A percentile compares a stretch with the other conserved stretches of the same genome.
These are phyloP conservation scores for Diaporthe sp. DNA, from an alignment of 2,329 filamentous ascomycete species.

Conservation along the genomic window DNA sequence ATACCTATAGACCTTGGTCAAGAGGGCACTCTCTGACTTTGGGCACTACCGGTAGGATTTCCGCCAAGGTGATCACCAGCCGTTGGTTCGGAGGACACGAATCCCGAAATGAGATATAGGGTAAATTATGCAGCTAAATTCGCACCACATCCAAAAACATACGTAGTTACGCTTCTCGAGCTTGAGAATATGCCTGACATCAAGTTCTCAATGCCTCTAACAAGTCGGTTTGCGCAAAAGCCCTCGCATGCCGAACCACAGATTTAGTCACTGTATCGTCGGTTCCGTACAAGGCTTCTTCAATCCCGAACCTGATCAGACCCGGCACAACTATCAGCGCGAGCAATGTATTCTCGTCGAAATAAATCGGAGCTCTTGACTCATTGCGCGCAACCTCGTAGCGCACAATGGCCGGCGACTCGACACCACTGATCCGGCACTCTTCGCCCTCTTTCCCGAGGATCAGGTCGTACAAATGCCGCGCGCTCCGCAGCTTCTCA, in stretches of 20 bases:
- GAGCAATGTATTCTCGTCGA: not conserved
- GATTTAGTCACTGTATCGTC: not conserved
- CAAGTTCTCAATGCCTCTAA: not conserved
- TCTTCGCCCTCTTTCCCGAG: not conserved
- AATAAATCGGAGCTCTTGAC: not conserved
- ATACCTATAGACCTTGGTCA: no score
- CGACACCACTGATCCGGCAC: not conserved
- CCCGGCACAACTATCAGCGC: conserved; percentile 19
- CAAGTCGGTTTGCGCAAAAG: not conserved
- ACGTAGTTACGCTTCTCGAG: no score
- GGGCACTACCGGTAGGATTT: not conserved
- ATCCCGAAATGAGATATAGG: no score
- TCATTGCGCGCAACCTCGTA: not conserved
- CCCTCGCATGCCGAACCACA: not conserved
- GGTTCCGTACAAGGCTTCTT: not conserved
- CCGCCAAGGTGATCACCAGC: no score
- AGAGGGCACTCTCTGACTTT: not conserved
- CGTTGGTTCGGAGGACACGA: not conserved
- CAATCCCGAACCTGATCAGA: not conserved
- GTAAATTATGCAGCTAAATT: not conserved
- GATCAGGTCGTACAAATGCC: not conserved
- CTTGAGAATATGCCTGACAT: not conserved
- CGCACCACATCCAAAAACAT: no score
- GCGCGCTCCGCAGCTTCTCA: not conserved
- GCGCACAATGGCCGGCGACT: not conserved